These are phyloP conservation scores for Aspergillus viridinutans DNA, from an alignment of 2,329 filamentous ascomycete genomes.

Conservation along the genomic window DNA sequence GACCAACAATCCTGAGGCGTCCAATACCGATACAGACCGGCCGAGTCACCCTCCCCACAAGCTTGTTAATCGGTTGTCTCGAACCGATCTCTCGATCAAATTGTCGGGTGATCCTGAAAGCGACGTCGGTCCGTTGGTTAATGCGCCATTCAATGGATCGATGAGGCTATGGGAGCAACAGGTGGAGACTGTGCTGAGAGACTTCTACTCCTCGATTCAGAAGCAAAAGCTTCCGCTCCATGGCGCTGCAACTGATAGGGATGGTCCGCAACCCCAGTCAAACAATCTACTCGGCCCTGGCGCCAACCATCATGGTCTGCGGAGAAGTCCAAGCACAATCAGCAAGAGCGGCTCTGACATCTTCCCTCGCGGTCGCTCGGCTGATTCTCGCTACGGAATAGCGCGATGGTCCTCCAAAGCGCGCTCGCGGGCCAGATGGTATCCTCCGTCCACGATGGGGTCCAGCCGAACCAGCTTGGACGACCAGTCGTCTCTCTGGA, in stretches of 20 bases:
- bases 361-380: conserved; percentile 65
- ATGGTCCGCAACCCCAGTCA: conserved; percentile 36
- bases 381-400: conserved; percentile 59
- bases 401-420: conserved; percentile 82
- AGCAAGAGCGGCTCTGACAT: conserved; percentile 87
- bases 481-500: conserved; percentile 85
- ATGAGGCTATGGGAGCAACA: conserved; percentile 82
- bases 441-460: conserved; percentile 74
- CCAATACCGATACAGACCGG: conserved; percentile 16
- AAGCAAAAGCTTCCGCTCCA: conserved; percentile 83
- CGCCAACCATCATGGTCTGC: conserved; percentile 57
- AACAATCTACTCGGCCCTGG: conserved; percentile 67
- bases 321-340: conserved; percentile 81
- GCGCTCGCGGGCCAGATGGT: conserved; percentile 71
- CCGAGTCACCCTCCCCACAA: conserved; percentile 16
- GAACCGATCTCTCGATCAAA: conserved; percentile 24
- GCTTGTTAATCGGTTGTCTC: conserved; percentile 21
- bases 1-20: conserved; percentile 14
- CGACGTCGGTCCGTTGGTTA: conserved; percentile 66
- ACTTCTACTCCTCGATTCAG: conserved; percentile 86
- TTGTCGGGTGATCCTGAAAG: conserved; percentile 28
- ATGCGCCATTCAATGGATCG: conserved; percentile 67
- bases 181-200: conserved; percentile 84
- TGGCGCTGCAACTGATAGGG: conserved; percentile 55
- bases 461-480: conserved; percentile 94